These are phyloP conservation scores for Rhodotorula toruloides DNA, from an alignment of 768 basidiomycete species.

Conservation along the genomic window DNA sequence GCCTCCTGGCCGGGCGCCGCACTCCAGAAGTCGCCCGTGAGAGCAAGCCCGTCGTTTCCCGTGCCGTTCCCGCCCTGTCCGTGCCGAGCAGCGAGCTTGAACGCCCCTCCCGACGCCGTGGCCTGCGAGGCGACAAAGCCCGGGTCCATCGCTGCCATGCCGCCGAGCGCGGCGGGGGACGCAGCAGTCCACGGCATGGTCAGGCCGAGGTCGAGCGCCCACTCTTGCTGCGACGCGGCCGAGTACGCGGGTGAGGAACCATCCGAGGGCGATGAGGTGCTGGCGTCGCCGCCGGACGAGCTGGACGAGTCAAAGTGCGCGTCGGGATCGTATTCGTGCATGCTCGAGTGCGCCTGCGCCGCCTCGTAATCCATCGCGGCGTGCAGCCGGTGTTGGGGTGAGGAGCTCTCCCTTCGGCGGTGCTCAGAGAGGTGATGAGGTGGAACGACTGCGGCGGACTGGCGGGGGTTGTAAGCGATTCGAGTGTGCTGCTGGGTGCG, in stretches of 20 bases:
- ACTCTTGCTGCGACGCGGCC: slow-evolving; percentile 13
- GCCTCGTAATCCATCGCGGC: background rate
- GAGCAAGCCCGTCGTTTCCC: too few relatives aligned
- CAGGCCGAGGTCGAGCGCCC: slow-evolving; percentile 25
- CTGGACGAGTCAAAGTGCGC: slow-evolving; percentile 23
- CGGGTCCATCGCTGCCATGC: too few relatives aligned
- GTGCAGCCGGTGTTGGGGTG: too few relatives aligned
- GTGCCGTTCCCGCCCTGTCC: background rate
- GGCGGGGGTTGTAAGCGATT: too few relatives aligned
- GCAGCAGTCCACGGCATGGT: slow-evolving; percentile 6
- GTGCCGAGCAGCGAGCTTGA: slow-evolving; percentile 15
- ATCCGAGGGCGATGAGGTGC: slow-evolving; percentile 19
- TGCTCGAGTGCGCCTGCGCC: background rate
- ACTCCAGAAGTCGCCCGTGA: slow-evolving; percentile 6
- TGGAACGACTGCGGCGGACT: too few relatives aligned
- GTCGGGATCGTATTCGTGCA: slow-evolving; percentile 3
- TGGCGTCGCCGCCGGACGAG: slow-evolving; percentile 1
- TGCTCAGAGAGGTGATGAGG: too few relatives aligned
- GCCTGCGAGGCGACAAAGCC: background rate
- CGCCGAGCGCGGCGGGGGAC: background rate
- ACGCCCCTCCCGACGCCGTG: background rate
- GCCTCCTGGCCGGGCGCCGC: background rate
- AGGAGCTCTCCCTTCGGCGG: too few relatives aligned
- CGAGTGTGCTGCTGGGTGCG: too few relatives aligned
- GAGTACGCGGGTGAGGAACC: slow-evolving; percentile 19